These are phyloP conservation scores for Rutstroemia sp. DNA, from an alignment of 2,329 filamentous ascomycete genomes.

Conservation along the genomic window DNA sequence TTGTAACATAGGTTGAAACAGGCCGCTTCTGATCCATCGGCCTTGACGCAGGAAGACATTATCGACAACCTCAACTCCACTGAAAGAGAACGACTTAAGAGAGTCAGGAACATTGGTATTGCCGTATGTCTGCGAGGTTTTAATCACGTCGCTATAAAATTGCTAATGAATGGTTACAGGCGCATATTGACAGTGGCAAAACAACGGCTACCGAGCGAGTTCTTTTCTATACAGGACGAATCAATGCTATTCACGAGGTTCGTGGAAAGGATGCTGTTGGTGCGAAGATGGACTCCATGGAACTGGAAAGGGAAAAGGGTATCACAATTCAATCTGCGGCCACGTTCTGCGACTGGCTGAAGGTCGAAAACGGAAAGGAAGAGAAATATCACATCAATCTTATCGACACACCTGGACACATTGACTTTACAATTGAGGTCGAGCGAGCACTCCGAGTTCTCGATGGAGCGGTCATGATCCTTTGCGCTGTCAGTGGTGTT, in stretches of 20 bases:
- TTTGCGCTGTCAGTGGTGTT: conserved; percentile 94
- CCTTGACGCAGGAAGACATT: conserved; percentile 23
- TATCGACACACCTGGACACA: conserved; percentile 97
- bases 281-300: conserved; percentile 99
- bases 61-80: conserved; percentile 40
- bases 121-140: conserved; percentile 50
- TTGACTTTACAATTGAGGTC: conserved; percentile 98
- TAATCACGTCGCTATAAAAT: not conserved
- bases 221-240: conserved; percentile 95
- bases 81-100: conserved; percentile 70
- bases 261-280: conserved; percentile 90
- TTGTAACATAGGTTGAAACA: conserved; percentile 21
- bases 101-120: conserved; percentile 95
- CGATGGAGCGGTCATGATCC: conserved; percentile 96
- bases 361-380: conserved; percentile 74
- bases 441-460: conserved; percentile 90
- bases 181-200: conserved; percentile 98
- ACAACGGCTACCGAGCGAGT: conserved; percentile 95
- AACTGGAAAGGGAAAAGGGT: conserved; percentile 94
- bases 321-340: conserved; percentile 98
- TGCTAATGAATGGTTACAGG: conserved; percentile 40
- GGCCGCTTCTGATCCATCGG: conserved; percentile 23
- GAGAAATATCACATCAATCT: conserved; percentile 95
- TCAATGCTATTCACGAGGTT: conserved; percentile 95
- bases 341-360: conserved; percentile 95